These are phyloP conservation scores for Urochloa ruziziensis DNA, from an alignment of 176 grass and related monocot species.

Conservation along the genomic window DNA sequence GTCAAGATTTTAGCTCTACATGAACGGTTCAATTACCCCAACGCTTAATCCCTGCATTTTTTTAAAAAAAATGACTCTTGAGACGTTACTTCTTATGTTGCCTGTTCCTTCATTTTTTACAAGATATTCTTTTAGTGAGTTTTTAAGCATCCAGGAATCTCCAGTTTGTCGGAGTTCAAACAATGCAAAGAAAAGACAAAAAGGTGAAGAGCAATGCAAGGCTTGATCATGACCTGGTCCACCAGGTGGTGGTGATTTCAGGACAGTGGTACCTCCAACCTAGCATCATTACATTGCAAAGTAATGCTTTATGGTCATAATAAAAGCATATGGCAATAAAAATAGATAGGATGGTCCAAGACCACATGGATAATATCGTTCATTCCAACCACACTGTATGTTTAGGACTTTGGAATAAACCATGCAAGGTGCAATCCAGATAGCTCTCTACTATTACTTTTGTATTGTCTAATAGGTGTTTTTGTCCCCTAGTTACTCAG, in stretches of 20 bases:
- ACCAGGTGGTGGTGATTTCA: background rate
- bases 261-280: background rate
- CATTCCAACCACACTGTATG: background rate
- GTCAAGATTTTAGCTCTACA: background rate
- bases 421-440: constrained; percentile 12
- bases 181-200: constrained; percentile 2
- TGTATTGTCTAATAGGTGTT: background rate
- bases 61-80: constrained; percentile 1
- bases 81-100: background rate
- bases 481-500: background rate
- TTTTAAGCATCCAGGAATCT: background rate
- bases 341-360: background rate
- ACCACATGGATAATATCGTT: background rate
- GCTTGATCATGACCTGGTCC: constrained; percentile 14
- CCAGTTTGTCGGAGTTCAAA: background rate
- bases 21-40: background rate
- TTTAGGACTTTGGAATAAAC: background rate
- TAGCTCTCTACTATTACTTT: background rate
- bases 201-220: background rate
- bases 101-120: background rate
- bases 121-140: background rate
- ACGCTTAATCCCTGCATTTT: background rate
- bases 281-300: background rate
- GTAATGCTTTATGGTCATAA: background rate
- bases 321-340: background rate